Evolutionary conservation across 306 rosid species (phyloP), one percentile per base, ranked within the genome.

Genomic region (Begonia fuchsioides): DNA sequence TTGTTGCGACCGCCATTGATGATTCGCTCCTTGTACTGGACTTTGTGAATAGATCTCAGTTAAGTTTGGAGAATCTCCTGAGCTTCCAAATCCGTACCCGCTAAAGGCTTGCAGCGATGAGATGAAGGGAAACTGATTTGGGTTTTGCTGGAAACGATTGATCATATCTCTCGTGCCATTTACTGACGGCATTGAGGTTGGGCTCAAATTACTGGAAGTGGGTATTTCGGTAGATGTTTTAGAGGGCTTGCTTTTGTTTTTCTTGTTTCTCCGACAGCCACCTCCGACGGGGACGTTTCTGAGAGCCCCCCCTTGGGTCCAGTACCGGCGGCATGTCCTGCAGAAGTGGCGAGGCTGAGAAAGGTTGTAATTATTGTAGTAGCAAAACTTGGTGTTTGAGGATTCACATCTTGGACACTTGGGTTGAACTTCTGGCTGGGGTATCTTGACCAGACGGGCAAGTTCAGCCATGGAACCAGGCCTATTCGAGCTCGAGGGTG

Each of bases 351-450:
- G 95, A 2, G 95, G 97, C 26, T 88, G 97, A 14, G 82, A 2
- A 61, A 76, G 93, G 56, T 73, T 83, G 52, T 88, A 84, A 58
- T 88, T 88, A 40, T 88, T 88, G 78, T 64, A 88, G 68, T 88
- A 88, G 65, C 96, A 88, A 43, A 88, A 88, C 54, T 88, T 88
- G 0, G 96, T 88, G 62, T 88, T 88, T 68, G 72, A 61, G 13
- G 96, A 88, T 1, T 88, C 93, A 18, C 97, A 90, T 9, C 98
- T 70, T 0, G 98, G 98, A 58, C 98, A 90, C 85, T 90, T 90
- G 1, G 85, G 82, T 8, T 87, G 85, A 1, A 68, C 26, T 32
- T 84, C 98, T 0, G 98, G 98, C 2, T 75, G 98, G 1, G 94
- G 82, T 9, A 85, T 18, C 55, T 79, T 85, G 0, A 87, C 94